These are phyloP conservation scores for Exophiala calicioides DNA, from an alignment of 2,329 filamentous ascomycete species.

Conservation along the genomic window DNA sequence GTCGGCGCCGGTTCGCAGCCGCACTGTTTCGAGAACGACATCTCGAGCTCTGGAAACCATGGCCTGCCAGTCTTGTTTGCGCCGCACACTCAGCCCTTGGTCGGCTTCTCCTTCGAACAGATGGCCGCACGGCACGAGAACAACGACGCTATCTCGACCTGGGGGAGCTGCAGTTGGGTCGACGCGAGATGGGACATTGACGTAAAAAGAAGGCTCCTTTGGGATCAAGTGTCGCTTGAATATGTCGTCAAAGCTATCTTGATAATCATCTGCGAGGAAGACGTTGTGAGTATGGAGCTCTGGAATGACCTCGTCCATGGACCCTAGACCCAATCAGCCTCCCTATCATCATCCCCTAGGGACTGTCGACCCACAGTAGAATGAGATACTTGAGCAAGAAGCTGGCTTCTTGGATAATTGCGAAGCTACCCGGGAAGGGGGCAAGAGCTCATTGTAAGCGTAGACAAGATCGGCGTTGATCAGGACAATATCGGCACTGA, in stretches of 20 bases:
- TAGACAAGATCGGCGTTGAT: slow-evolving; percentile 75
- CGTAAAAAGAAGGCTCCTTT: slow-evolving; percentile 70
- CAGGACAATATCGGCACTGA: slow-evolving; percentile 66
- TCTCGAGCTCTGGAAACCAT: slow-evolving; percentile 62
- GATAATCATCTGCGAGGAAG: slow-evolving; percentile 72
- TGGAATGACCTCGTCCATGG: slow-evolving; percentile 60
- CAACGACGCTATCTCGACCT: slow-evolving; percentile 66
- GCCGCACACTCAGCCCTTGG: slow-evolving; percentile 31
- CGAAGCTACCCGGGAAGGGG: slow-evolving; percentile 47
- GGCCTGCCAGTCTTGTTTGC: slow-evolving; percentile 59
- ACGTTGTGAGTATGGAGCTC: slow-evolving; percentile 73
- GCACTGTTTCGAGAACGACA: slow-evolving; percentile 63
- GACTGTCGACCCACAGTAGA: slow-evolving; percentile 58
- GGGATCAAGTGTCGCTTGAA: slow-evolving; percentile 70
- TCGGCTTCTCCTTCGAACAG: slow-evolving; percentile 45
- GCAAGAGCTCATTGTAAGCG: slow-evolving; percentile 70
- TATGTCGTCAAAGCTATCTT: slow-evolving; percentile 72
- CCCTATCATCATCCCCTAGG: neutral
- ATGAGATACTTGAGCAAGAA: slow-evolving; percentile 73
- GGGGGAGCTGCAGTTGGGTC: slow-evolving; percentile 67
- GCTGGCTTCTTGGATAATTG: slow-evolving; percentile 38
- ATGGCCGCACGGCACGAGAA: slow-evolving; percentile 72
- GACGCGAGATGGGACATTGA: slow-evolving; percentile 72
- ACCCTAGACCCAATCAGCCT: slow-evolving; percentile 44
- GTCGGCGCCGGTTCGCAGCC: slow-evolving; percentile 60